A percentile compares a stretch with the other conserved stretches of the same genome.
These are phyloP conservation scores for Penicillium sumatraense DNA, from an alignment of 2,329 filamentous ascomycete species.

Conservation along the genomic window DNA sequence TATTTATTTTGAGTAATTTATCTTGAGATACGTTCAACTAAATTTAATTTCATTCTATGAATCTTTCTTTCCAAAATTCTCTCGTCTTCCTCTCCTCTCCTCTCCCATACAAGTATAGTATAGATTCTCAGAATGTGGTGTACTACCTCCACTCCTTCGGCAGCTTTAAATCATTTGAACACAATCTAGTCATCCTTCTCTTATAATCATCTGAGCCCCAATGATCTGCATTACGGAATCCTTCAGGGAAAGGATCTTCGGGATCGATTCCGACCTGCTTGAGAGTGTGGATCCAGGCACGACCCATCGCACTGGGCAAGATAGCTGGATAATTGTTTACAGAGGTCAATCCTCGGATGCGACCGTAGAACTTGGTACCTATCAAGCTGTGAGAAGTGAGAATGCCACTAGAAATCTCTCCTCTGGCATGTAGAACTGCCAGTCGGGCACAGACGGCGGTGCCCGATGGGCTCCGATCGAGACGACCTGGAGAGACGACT, in stretches of 20 bases:
- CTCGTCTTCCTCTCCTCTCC: background rate
- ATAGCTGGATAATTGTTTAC: conserved; percentile 5
- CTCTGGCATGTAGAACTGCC: conserved; percentile 1
- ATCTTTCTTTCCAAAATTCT: no score
- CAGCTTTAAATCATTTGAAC: background rate
- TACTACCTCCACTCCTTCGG: background rate
- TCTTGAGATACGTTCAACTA: no score
- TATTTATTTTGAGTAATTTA: no score
- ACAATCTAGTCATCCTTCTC: background rate
- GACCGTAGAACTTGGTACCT: background rate
- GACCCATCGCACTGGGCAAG: conserved; percentile 2
- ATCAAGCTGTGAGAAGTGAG: background rate
- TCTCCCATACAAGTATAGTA: background rate
- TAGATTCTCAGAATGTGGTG: no score
- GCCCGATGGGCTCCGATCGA: conserved; percentile 7
- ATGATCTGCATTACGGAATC: conserved; percentile 8
- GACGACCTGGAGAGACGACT: conserved; percentile 4
- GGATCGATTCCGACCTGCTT: conserved; percentile 8
- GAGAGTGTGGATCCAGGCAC: conserved; percentile 5
- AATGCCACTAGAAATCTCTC: background rate
- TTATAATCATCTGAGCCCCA: conserved; percentile 1
- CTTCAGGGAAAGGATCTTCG: conserved; percentile 5
- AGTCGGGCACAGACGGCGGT: conserved; percentile 8
- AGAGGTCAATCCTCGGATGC: background rate
- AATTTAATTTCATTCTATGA: no score